Percentiles rank a stretch among this genome's conserved stretches.
Conservation (phyloP, 169 alveolate species). For the Plasmodium billcollinsi region DNA sequence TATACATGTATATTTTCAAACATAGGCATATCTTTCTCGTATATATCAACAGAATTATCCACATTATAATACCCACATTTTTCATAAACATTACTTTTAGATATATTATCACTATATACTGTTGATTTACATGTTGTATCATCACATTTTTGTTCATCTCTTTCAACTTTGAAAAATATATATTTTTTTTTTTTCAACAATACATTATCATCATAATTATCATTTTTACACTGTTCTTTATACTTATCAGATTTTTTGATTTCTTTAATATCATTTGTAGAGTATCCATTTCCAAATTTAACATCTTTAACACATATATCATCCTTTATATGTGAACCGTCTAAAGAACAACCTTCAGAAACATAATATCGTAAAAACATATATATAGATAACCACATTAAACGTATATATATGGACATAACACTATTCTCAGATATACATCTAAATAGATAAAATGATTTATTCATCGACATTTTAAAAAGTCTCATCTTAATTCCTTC, state of each 20-base stretch:
- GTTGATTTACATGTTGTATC: too few species aligned
- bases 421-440: conserved; percentile 40
- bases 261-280: not conserved
- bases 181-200: not conserved
- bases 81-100: not conserved
- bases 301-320: not conserved
- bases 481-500: conserved; percentile 13
- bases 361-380: not conserved
- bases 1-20: conserved; percentile 22
- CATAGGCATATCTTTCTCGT: not conserved
- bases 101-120: not conserved
- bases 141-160: not conserved
- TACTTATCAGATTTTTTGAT: not conserved
- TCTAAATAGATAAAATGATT: conserved; percentile 16
- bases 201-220: not conserved
- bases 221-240: not conserved
- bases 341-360: not conserved
- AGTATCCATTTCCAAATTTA: not conserved
- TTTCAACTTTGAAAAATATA: not conserved
- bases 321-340: not conserved
- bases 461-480: conserved; percentile 14
- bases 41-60: not conserved
- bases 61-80: not conserved
- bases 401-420: conserved; percentile 44
- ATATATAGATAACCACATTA: conserved; percentile 55